Percentiles rank a stretch among this genome's conserved stretches.
Evolutionary conservation across 2,329 filamentous ascomycete species (phyloP).

Genomic region (Neofusicoccum ribis): DNA sequence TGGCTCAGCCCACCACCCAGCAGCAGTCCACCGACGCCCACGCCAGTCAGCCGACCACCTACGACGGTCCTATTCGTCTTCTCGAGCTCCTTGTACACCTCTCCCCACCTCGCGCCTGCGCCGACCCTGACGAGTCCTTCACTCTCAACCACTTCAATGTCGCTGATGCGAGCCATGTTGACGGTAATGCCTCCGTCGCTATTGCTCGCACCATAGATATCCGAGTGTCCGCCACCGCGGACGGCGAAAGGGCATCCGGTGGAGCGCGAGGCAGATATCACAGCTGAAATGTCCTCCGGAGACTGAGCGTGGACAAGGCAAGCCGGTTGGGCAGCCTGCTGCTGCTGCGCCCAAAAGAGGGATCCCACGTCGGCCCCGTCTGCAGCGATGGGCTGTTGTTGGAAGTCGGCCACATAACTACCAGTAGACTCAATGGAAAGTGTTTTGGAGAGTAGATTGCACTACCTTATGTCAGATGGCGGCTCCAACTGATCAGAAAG

Average conservation of each 20-base stretch:
- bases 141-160: too few species aligned
- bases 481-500: too few species aligned
- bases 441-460: too few species aligned
- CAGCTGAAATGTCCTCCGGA: not conserved
- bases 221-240: not conserved
- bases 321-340: too few species aligned
- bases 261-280: not conserved
- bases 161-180: not conserved
- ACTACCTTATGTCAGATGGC: too few species aligned
- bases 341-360: too few species aligned
- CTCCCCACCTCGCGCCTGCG: not conserved
- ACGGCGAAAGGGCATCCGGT: not conserved
- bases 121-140: too few species aligned
- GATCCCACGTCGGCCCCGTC: too few species aligned
- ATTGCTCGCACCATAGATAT: not conserved
- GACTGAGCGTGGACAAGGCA: too few species aligned
- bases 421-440: too few species aligned
- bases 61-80: not conserved
- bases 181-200: not conserved
- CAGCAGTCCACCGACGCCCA: slow-evolving; percentile 29
- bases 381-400: too few species aligned
- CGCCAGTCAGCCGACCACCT: slow-evolving; percentile 8
- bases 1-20: slow-evolving; percentile 32
- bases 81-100: slow-evolving; percentile 1
- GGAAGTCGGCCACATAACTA: too few species aligned